Base-by-base conservation (phyloP, 257 asterid species). In the Verbascum thapsus region DNA sequence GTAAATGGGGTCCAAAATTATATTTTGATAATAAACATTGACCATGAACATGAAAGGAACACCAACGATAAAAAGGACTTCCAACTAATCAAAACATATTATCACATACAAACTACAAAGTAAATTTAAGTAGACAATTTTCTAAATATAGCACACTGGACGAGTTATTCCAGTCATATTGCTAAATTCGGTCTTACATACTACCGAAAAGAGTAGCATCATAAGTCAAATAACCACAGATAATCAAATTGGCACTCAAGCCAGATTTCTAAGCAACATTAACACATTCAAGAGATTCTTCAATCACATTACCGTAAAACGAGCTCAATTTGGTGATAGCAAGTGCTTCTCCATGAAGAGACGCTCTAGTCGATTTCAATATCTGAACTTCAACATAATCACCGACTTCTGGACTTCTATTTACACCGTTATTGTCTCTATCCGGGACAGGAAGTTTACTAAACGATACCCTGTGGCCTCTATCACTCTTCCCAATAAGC, bases 391-490 rank as follows among this genome's bases (percentile, higher is more conserved):
- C 94, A 38, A 91, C 96, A 70, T 61, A 88, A 75, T 91, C 95
- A 40, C 98, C 98, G 22, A 81, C 70, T 53, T 60, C 66, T 39
- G 98, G 94, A 58, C 66, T 85, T 43, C 96, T 78, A 34, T 70
- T 71, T 49, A 79, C 83, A 55, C 56, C 80, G 49, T 76, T 79
- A 66, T 79, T 74, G 66, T 66, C 74, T 72, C 42, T 82, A 70
- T 85, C 91, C 3, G 83, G 85, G 66, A 91, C 57, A 11, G 84
- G 83, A 63, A 79, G 63, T 60, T 69, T 80, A 39, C 70, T 34
- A 62, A 91, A 88, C 17, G 79, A 77, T 45, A 92, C 97, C 74
- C 97, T 81, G 74, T 92, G 99, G 69, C 96, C 95, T 75, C 97
- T 76, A 42, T 92, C 97, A 10, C 94, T 92, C 80, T 85, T 92